These are phyloP conservation scores for Gardenia jasminoides DNA, from an alignment of 257 asterid species.

Conservation along the genomic window DNA sequence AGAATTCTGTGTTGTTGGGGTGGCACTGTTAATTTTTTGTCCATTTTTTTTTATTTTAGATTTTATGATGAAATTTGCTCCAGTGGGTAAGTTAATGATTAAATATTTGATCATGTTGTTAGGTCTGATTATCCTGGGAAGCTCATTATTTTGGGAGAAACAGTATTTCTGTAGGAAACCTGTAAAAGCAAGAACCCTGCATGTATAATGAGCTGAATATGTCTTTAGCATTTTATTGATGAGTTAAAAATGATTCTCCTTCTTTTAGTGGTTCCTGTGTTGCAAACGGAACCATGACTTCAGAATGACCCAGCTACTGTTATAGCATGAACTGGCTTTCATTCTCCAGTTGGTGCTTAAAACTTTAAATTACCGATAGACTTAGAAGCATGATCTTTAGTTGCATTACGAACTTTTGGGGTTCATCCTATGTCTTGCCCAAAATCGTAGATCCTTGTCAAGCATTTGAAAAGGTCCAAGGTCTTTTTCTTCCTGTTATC, in stretches of 20 bases:
- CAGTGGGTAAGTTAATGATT: not conserved
- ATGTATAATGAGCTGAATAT: not conserved
- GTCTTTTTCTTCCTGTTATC: conserved; percentile 1
- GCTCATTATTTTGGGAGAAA: not conserved
- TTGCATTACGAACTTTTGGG: not conserved
- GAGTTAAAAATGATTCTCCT: conserved; percentile 8
- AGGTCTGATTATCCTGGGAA: not conserved
- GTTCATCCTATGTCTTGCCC: conserved; percentile 11
- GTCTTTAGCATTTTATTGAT: not conserved
- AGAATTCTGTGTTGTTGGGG: conserved; percentile 9
- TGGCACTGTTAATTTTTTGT: not conserved
- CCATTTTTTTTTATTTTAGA: not conserved
- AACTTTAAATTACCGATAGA: not conserved
- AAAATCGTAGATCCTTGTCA: not conserved
- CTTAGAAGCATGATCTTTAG: not conserved
- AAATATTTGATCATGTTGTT: not conserved
- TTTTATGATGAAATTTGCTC: not conserved
- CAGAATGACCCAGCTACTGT: not conserved
- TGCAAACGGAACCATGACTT: conserved; percentile 6
- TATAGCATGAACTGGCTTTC: not conserved
- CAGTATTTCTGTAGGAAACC: not conserved
- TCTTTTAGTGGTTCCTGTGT: conserved; percentile 6
- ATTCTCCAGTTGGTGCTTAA: not conserved
- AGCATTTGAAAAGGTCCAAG: not conserved
- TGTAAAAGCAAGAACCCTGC: not conserved